Evolutionary conservation across 1,284 basidiomycete species (phyloP), one percentile per base, ranked within the genome.

Genomic region (Leccinum fallax): DNA sequence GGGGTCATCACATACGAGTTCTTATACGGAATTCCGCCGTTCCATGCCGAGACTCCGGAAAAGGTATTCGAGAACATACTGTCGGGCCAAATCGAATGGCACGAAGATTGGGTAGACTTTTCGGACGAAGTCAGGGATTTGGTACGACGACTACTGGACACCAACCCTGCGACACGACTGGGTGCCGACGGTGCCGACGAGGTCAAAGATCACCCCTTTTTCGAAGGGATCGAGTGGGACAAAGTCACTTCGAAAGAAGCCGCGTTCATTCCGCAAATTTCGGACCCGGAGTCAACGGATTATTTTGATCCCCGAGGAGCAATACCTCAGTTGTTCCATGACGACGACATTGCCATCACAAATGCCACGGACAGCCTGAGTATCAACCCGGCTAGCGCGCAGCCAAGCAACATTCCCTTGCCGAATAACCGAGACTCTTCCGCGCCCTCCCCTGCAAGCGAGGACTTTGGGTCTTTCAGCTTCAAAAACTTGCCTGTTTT

Each of bases 1-100:
- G 97, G 97, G 64, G 95, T 98, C 52, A 97, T 99, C 71, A 92
- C 95, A 30, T 99, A 99, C 78, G 97, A 99, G 80, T 99, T 99
- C 78, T 78, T 99, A 36, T 99, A 97, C 69, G 97, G 97, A 2
- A 87, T 95, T 43, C 97, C 97, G 36, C 97, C 97, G 0, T 99
- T 99, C 85, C 95, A 99, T 70, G 97, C 94, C 54, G 94, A 97
- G 63, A 93, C 93, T 9, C 96, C 97, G 0, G 95, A 98, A 75
- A 94, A 94, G 78, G 96, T 99, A 5, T 99, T 99, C 71, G 96
- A 98, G 79, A 99, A 98, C 74, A 98, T 99, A 70, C 84, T 99
- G n/a, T 98, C 96, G n/a, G 90, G 96, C 13, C 88, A 93, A 46
- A 88, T 99, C 72, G 90, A 97, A 65, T 99, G 96, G 96, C 93